Base-by-base conservation (phyloP, 192 early-diverging fungal species). In the Backusella psychrophila region DNA sequence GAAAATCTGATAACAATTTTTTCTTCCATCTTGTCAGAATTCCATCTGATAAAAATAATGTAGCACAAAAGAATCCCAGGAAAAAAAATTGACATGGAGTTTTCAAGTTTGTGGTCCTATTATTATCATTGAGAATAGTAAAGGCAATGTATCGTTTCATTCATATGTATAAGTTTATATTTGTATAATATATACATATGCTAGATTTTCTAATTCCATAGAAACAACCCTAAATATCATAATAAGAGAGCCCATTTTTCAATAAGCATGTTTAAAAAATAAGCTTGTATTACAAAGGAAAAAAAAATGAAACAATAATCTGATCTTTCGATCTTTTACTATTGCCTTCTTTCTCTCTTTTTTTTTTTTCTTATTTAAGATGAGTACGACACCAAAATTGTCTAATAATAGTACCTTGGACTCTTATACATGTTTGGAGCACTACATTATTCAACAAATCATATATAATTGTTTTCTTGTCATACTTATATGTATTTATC, bases 241-340 rank as follows among this genome's bases (percentile, higher is more conserved):
- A 49, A 1, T 49, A 49, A n/a, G 5, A 49, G 42, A 17, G 3
- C 1, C 15, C 14, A 44, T 17, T 44, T 44, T 44, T 44, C 42
- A 44, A 39, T 44, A 44, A 17, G 3, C 3, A 44, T 26, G 21
- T 56, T 9, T 56, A 56, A 56, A 23, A 56, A 23, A 53, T n/a
- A 19, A 56, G 21, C n/a, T 53, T 56, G 53, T 56, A 21, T 8
- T 23, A 56, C 53, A 56, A 21, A 21, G 17, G n/a, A 11, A 21
- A 7, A 63, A 63, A 63, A 63, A 63, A 63, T 12, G 0, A 49
- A 49, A 49, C 19, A n/a, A 49, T 14, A 63, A 26, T 63, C 56
- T 63, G 56, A 63, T 63, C 23, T 63, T 63, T 63, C 56, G 56
- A 63, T 63, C 56, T 63, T 63, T 63, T 29, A 63, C 56, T 12